phyloP scores from a whole-genome alignment of 768 basidiomycete genomes.

The Tylopilus subfusipes region DNA sequence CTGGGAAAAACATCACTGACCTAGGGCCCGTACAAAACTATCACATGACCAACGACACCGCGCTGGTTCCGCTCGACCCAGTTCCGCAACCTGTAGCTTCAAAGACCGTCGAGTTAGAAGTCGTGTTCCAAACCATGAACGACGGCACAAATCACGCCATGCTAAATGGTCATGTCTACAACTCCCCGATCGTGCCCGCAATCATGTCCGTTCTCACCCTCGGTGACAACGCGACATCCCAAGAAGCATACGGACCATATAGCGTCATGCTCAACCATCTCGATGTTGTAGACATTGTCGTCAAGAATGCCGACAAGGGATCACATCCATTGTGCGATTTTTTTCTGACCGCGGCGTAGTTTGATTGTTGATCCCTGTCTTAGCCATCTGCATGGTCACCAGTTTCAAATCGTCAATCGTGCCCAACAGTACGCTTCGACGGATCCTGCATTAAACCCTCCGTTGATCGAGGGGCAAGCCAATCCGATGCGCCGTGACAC shows the following conservation, averaged over 20 bases:
- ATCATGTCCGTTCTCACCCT: slow-evolving; percentile 75
- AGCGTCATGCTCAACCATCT: slow-evolving; percentile 73
- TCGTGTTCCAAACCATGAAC: slow-evolving; percentile 78
- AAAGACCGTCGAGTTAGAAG: slow-evolving; percentile 64
- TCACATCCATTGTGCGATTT: slow-evolving; percentile 81
- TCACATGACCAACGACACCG: slow-evolving; percentile 59
- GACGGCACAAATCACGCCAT: slow-evolving; percentile 84
- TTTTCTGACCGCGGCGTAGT: neutral
- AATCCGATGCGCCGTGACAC: slow-evolving; percentile 96
- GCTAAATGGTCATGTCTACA: slow-evolving; percentile 69
- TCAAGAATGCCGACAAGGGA: slow-evolving; percentile 68
- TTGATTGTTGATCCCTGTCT: slow-evolving; percentile 1
- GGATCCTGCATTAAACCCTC: slow-evolving; percentile 78
- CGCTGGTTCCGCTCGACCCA: slow-evolving; percentile 58
- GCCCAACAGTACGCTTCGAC: slow-evolving; percentile 65
- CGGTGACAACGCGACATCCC: slow-evolving; percentile 65
- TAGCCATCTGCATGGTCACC: slow-evolving; percentile 91
- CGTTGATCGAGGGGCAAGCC: slow-evolving; percentile 66
- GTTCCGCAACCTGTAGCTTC: slow-evolving; percentile 50
- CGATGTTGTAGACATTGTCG: slow-evolving; percentile 73
- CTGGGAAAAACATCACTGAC: slow-evolving; percentile 50
- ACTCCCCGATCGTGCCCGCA: slow-evolving; percentile 67
- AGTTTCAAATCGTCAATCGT: slow-evolving; percentile 75
- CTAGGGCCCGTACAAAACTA: slow-evolving; percentile 55
- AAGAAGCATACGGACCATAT: slow-evolving; percentile 72